Conservation (phyloP, 1,139 yeast genomes). For the Wickerhamomyces sp. region DNA sequence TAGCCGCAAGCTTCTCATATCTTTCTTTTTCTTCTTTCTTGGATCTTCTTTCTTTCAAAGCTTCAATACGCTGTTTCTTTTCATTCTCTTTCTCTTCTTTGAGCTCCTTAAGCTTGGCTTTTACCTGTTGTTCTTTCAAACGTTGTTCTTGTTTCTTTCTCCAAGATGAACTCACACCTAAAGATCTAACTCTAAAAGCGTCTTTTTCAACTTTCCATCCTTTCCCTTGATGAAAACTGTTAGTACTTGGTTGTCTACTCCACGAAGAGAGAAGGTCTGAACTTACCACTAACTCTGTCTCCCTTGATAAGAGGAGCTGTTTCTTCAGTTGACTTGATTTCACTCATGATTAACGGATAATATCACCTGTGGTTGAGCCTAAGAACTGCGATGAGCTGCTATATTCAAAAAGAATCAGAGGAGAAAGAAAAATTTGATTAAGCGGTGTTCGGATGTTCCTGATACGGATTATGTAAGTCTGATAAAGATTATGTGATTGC, state of each 20-base stretch:
- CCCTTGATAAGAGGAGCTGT: conserved; percentile 8
- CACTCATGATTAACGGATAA: conserved; percentile 1
- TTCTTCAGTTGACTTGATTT: neutral
- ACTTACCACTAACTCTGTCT: conserved; percentile 22
- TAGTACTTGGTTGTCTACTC: neutral
- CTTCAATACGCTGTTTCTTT: conserved; percentile 45
- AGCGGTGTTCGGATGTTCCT: conserved; percentile 3
- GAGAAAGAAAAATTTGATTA: neutral
- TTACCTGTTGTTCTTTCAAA: conserved; percentile 34
- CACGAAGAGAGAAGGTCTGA: neutral
- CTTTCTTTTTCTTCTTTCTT: conserved; percentile 72
- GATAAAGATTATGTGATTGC: too few relatives aligned
- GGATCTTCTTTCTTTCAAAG: conserved; percentile 59
- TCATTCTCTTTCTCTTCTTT: conserved; percentile 58
- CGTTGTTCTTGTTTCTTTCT: conserved; percentile 33
- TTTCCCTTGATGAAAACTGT: conserved; percentile 33
- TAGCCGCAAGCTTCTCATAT: conserved; percentile 62
- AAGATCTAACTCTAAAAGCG: conserved; percentile 35
- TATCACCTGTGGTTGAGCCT: too few relatives aligned
- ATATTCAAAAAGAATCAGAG: neutral
- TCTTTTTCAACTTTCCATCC: conserved; percentile 52
- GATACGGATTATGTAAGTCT: too few relatives aligned
- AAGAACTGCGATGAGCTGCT: too few relatives aligned
- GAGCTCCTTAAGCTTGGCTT: conserved; percentile 44
- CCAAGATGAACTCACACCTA: conserved; percentile 34